phyloP scores from a whole-genome alignment of 2,329 filamentous ascomycete genomes.

The Stagonosporopsis rhizophila region DNA sequence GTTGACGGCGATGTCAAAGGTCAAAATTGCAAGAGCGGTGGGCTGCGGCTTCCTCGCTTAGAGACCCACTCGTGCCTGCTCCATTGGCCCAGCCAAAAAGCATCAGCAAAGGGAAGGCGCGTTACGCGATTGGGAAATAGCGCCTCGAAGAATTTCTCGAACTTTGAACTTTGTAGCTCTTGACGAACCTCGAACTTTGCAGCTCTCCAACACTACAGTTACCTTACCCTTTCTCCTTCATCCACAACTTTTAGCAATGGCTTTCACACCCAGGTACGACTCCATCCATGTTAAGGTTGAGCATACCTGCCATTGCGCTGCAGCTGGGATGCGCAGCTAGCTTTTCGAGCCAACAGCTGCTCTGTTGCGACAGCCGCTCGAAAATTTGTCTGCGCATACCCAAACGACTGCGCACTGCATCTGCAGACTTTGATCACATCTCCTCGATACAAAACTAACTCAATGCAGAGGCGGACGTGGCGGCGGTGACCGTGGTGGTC shows the following conservation, averaged over 20 bases:
- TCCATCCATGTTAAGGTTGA: conserved; percentile 20
- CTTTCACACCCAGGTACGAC: conserved; percentile 41
- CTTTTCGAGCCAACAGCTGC: conserved; percentile 4
- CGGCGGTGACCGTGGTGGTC: conserved; percentile 28
- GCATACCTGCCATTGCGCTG: conserved; percentile 25
- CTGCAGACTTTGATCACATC: conserved; percentile 15
- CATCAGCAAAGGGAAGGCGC: neutral
- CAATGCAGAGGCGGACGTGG: conserved; percentile 48
- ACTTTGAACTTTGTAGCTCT: neutral
- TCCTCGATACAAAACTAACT: conserved; percentile 12
- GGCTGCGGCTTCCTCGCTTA: neutral
- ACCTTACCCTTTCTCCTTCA: conserved; percentile 1
- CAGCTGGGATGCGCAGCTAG: conserved; percentile 16
- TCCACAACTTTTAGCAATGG: conserved; percentile 29
- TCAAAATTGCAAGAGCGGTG: conserved; percentile 39
- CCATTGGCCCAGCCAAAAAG: neutral
- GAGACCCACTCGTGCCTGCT: neutral
- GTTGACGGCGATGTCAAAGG: conserved; percentile 32
- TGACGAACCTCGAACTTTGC: conserved; percentile 2
- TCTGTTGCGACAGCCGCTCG: conserved; percentile 5
- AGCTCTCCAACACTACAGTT: conserved; percentile 3
- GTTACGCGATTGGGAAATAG: conserved; percentile 9
- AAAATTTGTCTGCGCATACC: conserved; percentile 8
- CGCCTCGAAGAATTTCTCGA: conserved; percentile 22
- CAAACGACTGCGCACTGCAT: conserved; percentile 7